Percentiles rank a stretch among this genome's conserved stretches.
phyloP scores from a whole-genome alignment of 1,284 basidiomycete species.

The Marasmius fiardii region DNA sequence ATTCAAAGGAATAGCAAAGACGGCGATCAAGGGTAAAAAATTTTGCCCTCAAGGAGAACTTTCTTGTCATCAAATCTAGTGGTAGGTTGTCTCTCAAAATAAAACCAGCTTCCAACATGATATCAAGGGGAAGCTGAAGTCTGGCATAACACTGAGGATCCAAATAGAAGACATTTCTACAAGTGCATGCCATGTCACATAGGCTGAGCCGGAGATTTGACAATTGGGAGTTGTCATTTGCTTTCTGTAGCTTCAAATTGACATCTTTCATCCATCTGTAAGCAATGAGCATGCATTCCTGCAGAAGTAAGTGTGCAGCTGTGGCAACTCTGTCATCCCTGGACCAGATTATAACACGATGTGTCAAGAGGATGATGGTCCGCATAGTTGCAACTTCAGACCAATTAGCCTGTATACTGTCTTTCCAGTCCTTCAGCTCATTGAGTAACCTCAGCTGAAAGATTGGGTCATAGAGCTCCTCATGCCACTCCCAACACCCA shows the following conservation, averaged over 20 bases:
- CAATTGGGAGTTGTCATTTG: neutral
- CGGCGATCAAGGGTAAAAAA: neutral
- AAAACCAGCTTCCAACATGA: neutral
- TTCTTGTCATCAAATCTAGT: neutral
- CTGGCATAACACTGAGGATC: neutral
- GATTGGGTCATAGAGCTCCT: neutral
- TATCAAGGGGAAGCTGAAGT: neutral
- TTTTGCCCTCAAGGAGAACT: too few species aligned
- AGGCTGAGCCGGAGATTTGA: neutral
- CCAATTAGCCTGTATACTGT: neutral
- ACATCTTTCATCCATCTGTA: neutral
- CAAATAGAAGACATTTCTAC: neutral
- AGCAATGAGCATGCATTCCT: neutral
- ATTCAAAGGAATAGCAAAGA: neutral
- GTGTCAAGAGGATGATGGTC: neutral
- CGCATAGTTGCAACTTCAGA: neutral
- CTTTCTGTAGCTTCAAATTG: too few species aligned
- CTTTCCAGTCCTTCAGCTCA: neutral
- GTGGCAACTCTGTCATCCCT: neutral
- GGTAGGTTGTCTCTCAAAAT: neutral
- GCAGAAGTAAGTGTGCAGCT: neutral
- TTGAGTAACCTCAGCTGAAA: neutral
- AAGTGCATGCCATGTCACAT: neutral
- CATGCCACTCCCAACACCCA: neutral
- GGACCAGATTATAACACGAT: neutral